phyloP scores from a whole-genome alignment of 148 eudicot species.

The Nyssa sinensis region DNA sequence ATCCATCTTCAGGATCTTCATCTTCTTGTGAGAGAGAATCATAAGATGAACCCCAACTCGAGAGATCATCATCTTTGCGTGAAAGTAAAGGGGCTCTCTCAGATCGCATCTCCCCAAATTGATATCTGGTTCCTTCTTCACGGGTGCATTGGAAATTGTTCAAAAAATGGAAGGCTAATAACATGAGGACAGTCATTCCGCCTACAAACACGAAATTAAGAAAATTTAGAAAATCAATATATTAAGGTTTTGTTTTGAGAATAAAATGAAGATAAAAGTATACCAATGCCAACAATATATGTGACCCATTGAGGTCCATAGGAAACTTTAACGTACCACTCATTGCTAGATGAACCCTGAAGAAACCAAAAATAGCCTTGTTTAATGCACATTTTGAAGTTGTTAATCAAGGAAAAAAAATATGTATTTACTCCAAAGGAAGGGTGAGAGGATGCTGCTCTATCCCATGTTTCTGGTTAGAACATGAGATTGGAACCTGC shows the following conservation, averaged over 20 bases:
- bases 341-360: conserved; percentile 42
- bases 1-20: conserved; percentile 48
- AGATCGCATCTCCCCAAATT: conserved; percentile 28
- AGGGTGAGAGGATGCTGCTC: conserved; percentile 1
- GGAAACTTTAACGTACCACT: conserved; percentile 52
- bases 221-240: conserved; percentile 4
- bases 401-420: neutral
- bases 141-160: conserved; percentile 33
- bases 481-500: neutral
- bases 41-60: conserved; percentile 78
- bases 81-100: conserved; percentile 63
- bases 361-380: conserved; percentile 8
- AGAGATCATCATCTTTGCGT: conserved; percentile 60
- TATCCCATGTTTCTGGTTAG: neutral
- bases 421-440: neutral
- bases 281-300: conserved; percentile 71
- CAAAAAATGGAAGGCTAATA: conserved; percentile 40
- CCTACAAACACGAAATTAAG: conserved; percentile 34
- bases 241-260: neutral
- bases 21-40: conserved; percentile 62
- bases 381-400: neutral
- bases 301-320: conserved; percentile 82
- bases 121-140: conserved; percentile 35
- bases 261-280: neutral
- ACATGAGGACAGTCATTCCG: conserved; percentile 53